Base-by-base conservation (phyloP, 2,329 filamentous ascomycete species). In the Fusarium abutilonis region DNA sequence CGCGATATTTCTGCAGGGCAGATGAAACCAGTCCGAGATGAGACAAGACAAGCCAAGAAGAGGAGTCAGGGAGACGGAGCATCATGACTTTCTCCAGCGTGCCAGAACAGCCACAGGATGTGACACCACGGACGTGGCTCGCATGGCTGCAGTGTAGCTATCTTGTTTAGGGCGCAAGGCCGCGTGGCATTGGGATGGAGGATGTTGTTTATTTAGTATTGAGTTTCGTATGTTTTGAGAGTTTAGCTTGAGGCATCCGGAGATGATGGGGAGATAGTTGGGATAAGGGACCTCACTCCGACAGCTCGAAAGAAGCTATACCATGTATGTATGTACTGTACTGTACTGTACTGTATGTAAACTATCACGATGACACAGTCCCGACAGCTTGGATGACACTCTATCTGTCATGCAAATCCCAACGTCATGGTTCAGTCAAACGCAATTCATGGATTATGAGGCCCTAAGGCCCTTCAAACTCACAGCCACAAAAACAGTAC, bases 101-200 rank as follows among this genome's bases (percentile, higher is more conserved):
- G 48, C 61, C 56, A 42, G 21, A 17, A 28, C 31, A 14, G 53
- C 36, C 34, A 52, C 47, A 14, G 38, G 46, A 35, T 41, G 35
- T 29, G 29, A 14, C 34, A 35, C 45, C 15, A 23, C 52, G 9
- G 26, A 56, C 42, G 56, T 61, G 61, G 60, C 48, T 43, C 60
- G 36, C 49, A 57, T 63, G 29, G 60, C 47, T 43, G 47, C 55
- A 59, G 53, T 55, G 56, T 42, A 45, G 55, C 55, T 57, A 64
- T 47, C 60, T 64, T 36, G 17, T 49, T 64, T 31, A 32, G 46
- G 56, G 47, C 26, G 14, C 43, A 64, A 39, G 38, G 35, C 61
- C 61, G 61, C 60, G 61, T 64, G 60, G 61, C 61, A 63, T 58
- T 36, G 32, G 26, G 14, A 52, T 47, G 61, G 56, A 58, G 47